phyloP scores from a whole-genome alignment of 192 early-diverging fungal genomes.

The Backusella tarrabulga region DNA sequence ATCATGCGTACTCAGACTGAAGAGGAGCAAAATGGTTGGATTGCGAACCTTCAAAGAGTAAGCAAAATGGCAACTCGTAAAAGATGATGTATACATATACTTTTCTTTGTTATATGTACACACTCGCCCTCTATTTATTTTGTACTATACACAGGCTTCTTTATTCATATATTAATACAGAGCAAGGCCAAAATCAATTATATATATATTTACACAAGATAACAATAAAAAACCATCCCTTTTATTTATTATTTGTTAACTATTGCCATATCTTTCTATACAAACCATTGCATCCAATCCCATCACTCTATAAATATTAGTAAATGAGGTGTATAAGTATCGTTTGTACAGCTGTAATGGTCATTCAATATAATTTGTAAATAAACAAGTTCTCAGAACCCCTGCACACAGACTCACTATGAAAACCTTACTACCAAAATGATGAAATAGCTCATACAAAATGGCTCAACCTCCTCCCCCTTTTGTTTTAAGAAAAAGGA shows the following conservation, averaged over 20 bases:
- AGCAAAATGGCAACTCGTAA: background rate
- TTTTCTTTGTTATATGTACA: background rate
- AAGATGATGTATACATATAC: background rate
- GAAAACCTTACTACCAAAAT: conserved; percentile 1
- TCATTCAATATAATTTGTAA: background rate
- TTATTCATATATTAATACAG: background rate
- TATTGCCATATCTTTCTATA: too few relatives aligned
- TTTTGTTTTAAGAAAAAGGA: background rate
- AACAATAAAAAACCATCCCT: too few relatives aligned
- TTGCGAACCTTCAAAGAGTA: background rate
- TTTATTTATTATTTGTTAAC: background rate
- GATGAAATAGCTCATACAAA: background rate
- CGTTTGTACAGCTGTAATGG: too few relatives aligned
- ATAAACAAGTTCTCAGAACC: conserved; percentile 13
- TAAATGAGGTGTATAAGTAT: too few relatives aligned
- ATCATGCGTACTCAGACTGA: conserved; percentile 12
- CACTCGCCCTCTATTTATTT: background rate
- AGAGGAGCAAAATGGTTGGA: conserved; percentile 7
- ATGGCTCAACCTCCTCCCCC: background rate
- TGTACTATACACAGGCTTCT: background rate
- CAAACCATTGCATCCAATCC: too few relatives aligned
- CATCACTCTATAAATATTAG: too few relatives aligned
- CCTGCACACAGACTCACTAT: conserved; percentile 13
- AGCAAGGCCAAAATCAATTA: too few relatives aligned
- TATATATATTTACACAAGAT: too few relatives aligned